Conservation (phyloP, 2,329 filamentous ascomycete genomes). For the Pleoardoris graminearum region DNA sequence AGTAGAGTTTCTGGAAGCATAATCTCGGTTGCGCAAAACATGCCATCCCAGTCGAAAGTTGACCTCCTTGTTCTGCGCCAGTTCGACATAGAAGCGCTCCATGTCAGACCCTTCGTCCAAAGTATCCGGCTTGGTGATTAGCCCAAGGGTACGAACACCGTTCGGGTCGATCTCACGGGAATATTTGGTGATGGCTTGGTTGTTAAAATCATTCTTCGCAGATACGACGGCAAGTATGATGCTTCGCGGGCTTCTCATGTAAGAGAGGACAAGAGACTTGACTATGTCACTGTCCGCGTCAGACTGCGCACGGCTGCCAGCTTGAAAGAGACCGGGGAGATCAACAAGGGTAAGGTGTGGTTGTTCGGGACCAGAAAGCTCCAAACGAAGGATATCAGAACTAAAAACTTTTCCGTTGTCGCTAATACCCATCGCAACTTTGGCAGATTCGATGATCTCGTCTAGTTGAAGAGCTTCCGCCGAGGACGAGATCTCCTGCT, state of each 20-base stretch:
- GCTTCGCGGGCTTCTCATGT: slow-evolving; percentile 61
- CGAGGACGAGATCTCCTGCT: not conserved
- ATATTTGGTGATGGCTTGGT: slow-evolving; percentile 60
- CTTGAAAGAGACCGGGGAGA: slow-evolving; percentile 47
- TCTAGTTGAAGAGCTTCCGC: slow-evolving; percentile 9
- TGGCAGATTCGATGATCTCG: slow-evolving; percentile 52
- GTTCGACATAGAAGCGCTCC: slow-evolving; percentile 45
- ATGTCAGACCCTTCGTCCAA: slow-evolving; percentile 45
- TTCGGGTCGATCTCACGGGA: slow-evolving; percentile 53
- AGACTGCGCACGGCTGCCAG: slow-evolving; percentile 34
- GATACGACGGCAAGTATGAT: slow-evolving; percentile 59
- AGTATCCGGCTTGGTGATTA: slow-evolving; percentile 61
- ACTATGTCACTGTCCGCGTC: slow-evolving; percentile 40
- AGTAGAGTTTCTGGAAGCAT: slow-evolving; percentile 27
- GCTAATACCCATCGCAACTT: slow-evolving; percentile 53
- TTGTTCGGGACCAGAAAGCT: slow-evolving; percentile 26
- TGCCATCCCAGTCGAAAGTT: slow-evolving; percentile 55
- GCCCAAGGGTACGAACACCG: slow-evolving; percentile 55
- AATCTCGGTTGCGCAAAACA: slow-evolving; percentile 54
- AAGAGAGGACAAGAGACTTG: slow-evolving; percentile 49
- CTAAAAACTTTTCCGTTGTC: slow-evolving; percentile 21
- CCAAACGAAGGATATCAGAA: slow-evolving; percentile 30
- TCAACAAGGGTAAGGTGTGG: slow-evolving; percentile 38
- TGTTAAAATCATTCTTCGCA: slow-evolving; percentile 53
- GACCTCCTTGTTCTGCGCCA: slow-evolving; percentile 47